Evolutionary conservation across 176 grass and related monocot species (phyloP), one percentile per base, ranked within the genome.

Genomic region (Zea mays): DNA sequence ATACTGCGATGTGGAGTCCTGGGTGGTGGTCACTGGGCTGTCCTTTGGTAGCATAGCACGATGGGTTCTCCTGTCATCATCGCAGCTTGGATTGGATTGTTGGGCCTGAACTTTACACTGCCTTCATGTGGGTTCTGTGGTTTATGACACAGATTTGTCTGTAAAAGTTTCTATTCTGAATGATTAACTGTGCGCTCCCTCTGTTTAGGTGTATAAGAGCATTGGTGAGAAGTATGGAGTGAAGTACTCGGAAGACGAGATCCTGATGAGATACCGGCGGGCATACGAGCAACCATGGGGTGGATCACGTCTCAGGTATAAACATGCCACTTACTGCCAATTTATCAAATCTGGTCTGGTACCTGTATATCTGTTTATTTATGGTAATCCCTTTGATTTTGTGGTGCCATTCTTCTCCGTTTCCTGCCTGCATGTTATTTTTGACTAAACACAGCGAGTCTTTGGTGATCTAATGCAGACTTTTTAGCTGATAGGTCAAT

Each of bases 141-240:
- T 13, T 27, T 40, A 39, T 20, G 10, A 20, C 4, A 43, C 21
- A 17, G 8, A 68, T 60, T 69, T 7, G 46, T 47, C 14, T 17
- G 43, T 15, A 8, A 45, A 49, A 10, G 5, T 48, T 49, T 42
- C 43, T 14, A 13, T 47, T 5, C 9, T 63, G 15, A 78, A 54
- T 50, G 15, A 7, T 7, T 48, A 4, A 15, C 9, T 20, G 36
- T 20, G 34, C 65, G 46, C 21, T 46, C 21, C 52, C 7, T 40
- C 13, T 76, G 52, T 55, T 62, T 83, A 96, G 93, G 90, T 96
- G 21, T 96, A 92, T 47, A 96, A 83, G 74, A 75, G 72, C 12
- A 88, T 96, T 65, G 93, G 93, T 10, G 89, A 92, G 57, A 96
- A 92, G 84, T 96, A 96, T 59, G 93, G 93, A 5, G 89, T 96